phyloP scores from a whole-genome alignment of 179 eudicot genomes.

The Patellifolia procumbens region DNA sequence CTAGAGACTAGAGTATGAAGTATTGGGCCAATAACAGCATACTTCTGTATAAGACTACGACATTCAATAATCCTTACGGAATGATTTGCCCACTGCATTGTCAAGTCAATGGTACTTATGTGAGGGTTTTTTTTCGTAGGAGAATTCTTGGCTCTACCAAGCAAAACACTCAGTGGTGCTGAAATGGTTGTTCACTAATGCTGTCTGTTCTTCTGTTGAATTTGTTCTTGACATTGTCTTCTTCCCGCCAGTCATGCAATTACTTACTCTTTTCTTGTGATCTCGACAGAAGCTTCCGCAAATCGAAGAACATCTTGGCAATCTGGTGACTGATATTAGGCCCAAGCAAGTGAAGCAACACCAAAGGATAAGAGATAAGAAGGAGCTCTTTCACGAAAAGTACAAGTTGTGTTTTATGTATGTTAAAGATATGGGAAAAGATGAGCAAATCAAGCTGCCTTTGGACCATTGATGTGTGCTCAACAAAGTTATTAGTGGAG shows the following conservation, averaged over 20 bases:
- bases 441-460: too few species aligned
- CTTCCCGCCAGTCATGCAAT: constrained; percentile 16
- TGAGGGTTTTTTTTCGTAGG: constrained; percentile 40
- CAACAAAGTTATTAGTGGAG: too few species aligned
- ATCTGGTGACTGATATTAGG: constrained; percentile 65
- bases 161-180: constrained; percentile 73
- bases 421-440: too few species aligned
- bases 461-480: too few species aligned
- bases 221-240: constrained; percentile 13
- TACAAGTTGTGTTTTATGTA: too few species aligned
- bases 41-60: neutral
- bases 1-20: too few species aligned
- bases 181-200: constrained; percentile 69
- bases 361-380: too few species aligned
- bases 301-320: constrained; percentile 71
- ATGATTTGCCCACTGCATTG: constrained; percentile 10
- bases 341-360: too few species aligned
- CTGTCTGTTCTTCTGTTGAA: constrained; percentile 47
- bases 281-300: constrained; percentile 67
- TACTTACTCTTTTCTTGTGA: constrained; percentile 7
- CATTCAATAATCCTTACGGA: neutral
- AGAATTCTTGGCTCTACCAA: constrained; percentile 86
- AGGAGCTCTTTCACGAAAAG: too few species aligned
- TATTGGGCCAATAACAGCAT: neutral
- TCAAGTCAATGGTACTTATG: constrained; percentile 7